A percentile compares a stretch with the other conserved stretches of the same genome.
Conservation (phyloP, 306 rosid genomes). For the Cajanus cajan region DNA sequence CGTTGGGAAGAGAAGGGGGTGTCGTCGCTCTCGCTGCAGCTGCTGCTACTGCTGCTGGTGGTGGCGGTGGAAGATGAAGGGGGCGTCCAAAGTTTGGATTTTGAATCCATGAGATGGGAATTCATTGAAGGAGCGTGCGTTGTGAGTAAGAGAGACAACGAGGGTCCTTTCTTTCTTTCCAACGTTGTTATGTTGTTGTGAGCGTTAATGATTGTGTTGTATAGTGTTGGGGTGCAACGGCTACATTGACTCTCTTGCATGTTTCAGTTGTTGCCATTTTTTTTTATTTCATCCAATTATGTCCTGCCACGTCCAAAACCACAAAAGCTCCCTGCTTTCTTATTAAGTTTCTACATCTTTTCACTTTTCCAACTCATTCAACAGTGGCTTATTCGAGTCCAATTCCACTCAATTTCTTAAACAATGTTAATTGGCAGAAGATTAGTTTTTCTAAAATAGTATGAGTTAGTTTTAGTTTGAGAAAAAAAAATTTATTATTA, state of each 20-base stretch:
- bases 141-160: too few relatives aligned
- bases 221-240: background rate
- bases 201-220: background rate
- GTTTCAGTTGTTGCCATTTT: background rate
- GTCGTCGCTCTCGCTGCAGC: conserved; percentile 46
- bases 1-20: conserved; percentile 38
- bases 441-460: too few relatives aligned
- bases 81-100: conserved; percentile 25
- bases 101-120: conserved; percentile 20
- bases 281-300: background rate
- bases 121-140: conserved; percentile 9
- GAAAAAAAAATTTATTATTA: too few relatives aligned
- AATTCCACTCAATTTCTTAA: too few relatives aligned
- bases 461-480: too few relatives aligned
- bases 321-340: background rate
- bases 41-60: conserved; percentile 35
- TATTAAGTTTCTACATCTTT: background rate
- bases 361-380: background rate
- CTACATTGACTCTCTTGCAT: background rate
- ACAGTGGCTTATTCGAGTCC: too few relatives aligned
- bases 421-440: too few relatives aligned
- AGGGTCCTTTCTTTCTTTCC: conserved; percentile 46
- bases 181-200: background rate
- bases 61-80: conserved; percentile 26
- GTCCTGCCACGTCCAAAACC: background rate